Conservation (phyloP, 257 asterid genomes). For the Rhazya stricta region DNA sequence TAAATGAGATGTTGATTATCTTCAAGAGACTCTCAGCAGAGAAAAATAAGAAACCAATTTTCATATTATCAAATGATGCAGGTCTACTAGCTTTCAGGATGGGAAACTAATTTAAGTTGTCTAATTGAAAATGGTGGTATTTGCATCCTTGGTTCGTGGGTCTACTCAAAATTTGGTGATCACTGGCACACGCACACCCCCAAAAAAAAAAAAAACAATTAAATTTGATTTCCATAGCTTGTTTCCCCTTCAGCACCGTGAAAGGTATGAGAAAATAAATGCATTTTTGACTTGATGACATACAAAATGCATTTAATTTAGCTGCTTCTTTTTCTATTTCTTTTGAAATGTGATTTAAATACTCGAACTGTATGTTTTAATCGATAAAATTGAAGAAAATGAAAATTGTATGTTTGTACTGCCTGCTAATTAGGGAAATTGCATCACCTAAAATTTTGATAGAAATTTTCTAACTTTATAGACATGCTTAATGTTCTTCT, state of each 20-base stretch:
- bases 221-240: background rate
- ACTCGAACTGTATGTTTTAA: no score
- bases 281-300: background rate
- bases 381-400: no score
- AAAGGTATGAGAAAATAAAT: background rate
- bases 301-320: no score
- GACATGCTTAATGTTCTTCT: no score
- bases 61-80: background rate
- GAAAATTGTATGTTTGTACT: no score
- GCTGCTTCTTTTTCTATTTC: no score
- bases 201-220: no score
- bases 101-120: background rate
- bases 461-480: no score
- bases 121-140: background rate
- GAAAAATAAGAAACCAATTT: background rate
- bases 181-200: no score
- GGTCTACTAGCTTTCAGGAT: background rate
- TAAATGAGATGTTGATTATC: background rate
- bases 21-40: background rate
- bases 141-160: background rate
- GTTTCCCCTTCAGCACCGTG: background rate
- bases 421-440: no score
- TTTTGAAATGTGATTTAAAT: no score
- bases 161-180: background rate
- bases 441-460: no score